Percentiles rank a stretch among this genome's conserved stretches.
Evolutionary conservation across 139 green algal genomes (phyloP).

Genomic region (Coelastrella sp.): DNA sequence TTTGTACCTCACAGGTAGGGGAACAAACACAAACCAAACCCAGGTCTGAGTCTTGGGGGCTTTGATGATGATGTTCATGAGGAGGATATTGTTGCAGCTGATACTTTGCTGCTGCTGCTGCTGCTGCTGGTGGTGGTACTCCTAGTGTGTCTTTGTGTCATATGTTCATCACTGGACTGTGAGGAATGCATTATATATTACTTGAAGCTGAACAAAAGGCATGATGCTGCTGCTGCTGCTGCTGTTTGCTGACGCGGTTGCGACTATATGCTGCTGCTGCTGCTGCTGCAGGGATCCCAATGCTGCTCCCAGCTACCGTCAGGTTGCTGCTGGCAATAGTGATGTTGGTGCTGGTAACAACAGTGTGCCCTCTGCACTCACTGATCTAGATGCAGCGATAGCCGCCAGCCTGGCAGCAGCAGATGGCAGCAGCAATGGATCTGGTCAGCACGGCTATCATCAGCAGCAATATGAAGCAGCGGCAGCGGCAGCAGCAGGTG

Average conservation of each 20-base stretch:
- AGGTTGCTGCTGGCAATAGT: not conserved
- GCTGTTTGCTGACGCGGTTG: too few species aligned
- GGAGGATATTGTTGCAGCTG: too few species aligned
- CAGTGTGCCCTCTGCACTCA: not conserved
- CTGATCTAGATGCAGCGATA: conserved; percentile 29
- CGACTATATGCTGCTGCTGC: not conserved
- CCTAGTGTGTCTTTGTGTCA: too few species aligned
- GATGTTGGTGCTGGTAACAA: too few species aligned
- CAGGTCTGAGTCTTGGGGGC: not conserved
- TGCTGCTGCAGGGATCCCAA: not conserved
- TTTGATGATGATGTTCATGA: too few species aligned
- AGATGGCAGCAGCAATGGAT: not conserved
- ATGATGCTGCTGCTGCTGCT: too few species aligned
- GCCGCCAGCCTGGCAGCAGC: conserved; percentile 17
- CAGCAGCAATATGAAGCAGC: conserved; percentile 39
- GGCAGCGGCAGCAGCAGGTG: too few species aligned
- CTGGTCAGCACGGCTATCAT: not conserved
- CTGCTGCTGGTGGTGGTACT: not conserved
- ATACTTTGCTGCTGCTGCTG: not conserved
- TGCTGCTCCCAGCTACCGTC: conserved; percentile 45
- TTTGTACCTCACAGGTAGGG: conserved; percentile 45
- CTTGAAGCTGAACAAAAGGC: too few species aligned
- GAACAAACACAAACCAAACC: not conserved
- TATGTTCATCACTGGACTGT: too few species aligned
- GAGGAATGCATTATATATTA: too few species aligned